Percentiles rank a stretch among this genome's conserved stretches.
Evolutionary conservation across 164 flowering plant genomes (phyloP).

Genomic region (Umbellularia californica): DNA sequence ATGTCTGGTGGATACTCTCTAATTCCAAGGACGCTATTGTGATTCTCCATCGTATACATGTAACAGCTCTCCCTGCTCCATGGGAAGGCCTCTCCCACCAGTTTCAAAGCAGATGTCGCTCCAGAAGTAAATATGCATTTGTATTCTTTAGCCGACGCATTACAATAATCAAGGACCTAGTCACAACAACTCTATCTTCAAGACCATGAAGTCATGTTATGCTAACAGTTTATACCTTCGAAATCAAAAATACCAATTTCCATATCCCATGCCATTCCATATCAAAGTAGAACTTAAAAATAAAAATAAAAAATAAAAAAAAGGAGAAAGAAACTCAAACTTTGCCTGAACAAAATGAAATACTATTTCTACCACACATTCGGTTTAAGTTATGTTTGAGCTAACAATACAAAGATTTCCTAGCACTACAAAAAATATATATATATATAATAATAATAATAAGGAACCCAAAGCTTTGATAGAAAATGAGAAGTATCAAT

Average conservation of each 20-base stretch:
- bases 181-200: conserved; percentile 4
- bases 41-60: conserved; percentile 92
- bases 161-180: conserved; percentile 76
- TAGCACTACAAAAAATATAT: too few species aligned
- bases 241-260: background rate
- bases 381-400: too few species aligned
- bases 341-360: background rate
- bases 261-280: background rate
- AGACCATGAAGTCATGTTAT: conserved; percentile 1
- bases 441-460: too few species aligned
- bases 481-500: too few species aligned
- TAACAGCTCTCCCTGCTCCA: conserved; percentile 74
- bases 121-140: conserved; percentile 95
- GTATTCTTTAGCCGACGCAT: conserved; percentile 81
- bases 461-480: too few species aligned
- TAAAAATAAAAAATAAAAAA: too few species aligned
- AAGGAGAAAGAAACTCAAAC: background rate
- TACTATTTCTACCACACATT: too few species aligned
- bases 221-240: background rate
- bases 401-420: too few species aligned
- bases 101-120: conserved; percentile 85
- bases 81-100: conserved; percentile 92
- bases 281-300: background rate
- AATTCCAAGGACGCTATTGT: conserved; percentile 95
- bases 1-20: conserved; percentile 78